Conservation (phyloP, 805 yeast species). For the Wickerhamomyces rabaulensis region DNA sequence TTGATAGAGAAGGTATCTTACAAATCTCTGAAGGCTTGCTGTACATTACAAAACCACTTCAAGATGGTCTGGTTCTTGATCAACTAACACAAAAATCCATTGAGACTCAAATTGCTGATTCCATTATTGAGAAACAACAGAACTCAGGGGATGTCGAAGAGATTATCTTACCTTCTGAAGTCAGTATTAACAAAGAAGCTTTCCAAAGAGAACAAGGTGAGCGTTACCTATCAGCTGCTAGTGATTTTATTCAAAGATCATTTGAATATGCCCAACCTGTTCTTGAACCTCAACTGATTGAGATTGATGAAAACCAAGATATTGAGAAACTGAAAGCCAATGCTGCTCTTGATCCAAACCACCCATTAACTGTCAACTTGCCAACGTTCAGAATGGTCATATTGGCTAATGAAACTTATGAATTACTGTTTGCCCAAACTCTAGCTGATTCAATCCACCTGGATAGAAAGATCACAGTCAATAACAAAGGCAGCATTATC, state of each 20-base stretch:
- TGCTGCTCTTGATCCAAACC: constrained; percentile 75
- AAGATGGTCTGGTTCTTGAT: constrained; percentile 66
- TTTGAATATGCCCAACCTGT: constrained; percentile 84
- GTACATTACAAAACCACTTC: constrained; percentile 80
- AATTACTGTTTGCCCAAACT: constrained; percentile 70
- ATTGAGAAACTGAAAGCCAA: constrained; percentile 44
- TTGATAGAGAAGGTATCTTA: constrained; percentile 75
- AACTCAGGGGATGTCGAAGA: constrained; percentile 29
- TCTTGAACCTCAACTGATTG: constrained; percentile 40
- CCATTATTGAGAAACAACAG: constrained; percentile 35
- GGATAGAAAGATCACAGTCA: constrained; percentile 42
- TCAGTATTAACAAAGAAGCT: constrained; percentile 56
- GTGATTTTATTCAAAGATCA: constrained; percentile 79
- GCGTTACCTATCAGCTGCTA: constrained; percentile 80
- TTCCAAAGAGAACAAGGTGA: constrained; percentile 65
- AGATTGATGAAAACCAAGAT: constrained; percentile 32
- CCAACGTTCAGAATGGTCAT: constrained; percentile 94
- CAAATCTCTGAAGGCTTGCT: constrained; percentile 84
- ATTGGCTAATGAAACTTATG: constrained; percentile 90
- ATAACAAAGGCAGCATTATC: constrained; percentile 49
- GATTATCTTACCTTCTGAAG: constrained; percentile 50
- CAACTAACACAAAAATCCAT: constrained; percentile 54
- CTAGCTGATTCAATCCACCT: constrained; percentile 65
- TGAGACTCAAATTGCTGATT: constrained; percentile 63
- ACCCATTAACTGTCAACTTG: constrained; percentile 67